These are phyloP conservation scores for Aspergillus jensenii DNA, from an alignment of 2,329 filamentous ascomycete species.

Conservation along the genomic window DNA sequence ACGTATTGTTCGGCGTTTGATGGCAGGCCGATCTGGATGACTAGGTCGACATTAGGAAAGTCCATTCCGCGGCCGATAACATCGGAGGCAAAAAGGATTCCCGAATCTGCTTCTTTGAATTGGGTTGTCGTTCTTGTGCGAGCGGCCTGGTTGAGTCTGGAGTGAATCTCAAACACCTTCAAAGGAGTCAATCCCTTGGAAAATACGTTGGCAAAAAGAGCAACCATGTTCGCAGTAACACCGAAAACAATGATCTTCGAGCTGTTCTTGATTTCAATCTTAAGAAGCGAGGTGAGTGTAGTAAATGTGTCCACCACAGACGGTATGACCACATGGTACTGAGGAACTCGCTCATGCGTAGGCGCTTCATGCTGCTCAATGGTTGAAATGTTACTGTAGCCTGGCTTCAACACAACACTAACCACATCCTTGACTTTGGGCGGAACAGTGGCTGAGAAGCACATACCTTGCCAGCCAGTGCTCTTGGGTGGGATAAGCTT, in stretches of 20 bases:
- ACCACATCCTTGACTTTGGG: constrained; percentile 77
- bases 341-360: constrained; percentile 61
- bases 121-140: constrained; percentile 60
- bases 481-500: constrained; percentile 52
- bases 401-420: constrained; percentile 54
- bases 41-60: constrained; percentile 51
- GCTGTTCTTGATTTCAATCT: constrained; percentile 40
- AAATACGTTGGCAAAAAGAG: constrained; percentile 62
- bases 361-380: constrained; percentile 74
- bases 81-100: constrained; percentile 53
- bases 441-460: constrained; percentile 90
- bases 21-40: constrained; percentile 52
- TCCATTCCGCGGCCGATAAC: constrained; percentile 52
- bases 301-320: constrained; percentile 47
- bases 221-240: constrained; percentile 66
- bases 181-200: constrained; percentile 33
- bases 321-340: constrained; percentile 48
- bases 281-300: constrained; percentile 46
- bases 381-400: constrained; percentile 86
- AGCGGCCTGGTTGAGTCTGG: constrained; percentile 66
- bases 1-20: constrained; percentile 51
- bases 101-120: constrained; percentile 37
- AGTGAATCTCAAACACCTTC: constrained; percentile 66
- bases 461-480: constrained; percentile 55
- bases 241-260: constrained; percentile 93